Evolutionary conservation across 1,284 basidiomycete genomes (phyloP), one percentile per base, ranked within the genome.

Genomic region (Ustilago shanxiensis): DNA sequence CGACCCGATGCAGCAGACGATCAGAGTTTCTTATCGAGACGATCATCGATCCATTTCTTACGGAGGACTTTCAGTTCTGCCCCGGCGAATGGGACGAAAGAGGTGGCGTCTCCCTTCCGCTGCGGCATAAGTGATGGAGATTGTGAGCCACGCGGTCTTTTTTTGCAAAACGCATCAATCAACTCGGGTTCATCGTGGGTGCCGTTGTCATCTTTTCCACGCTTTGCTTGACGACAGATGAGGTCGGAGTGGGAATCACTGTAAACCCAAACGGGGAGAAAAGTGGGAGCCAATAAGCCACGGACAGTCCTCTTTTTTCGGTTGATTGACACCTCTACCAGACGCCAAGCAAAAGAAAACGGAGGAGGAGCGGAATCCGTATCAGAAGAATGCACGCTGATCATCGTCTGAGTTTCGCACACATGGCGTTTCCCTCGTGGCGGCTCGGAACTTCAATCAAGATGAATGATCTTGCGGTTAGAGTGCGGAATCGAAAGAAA

Each of bases 181-280:
- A n/a, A 22, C 14, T 37, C 35, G 35, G 35, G 35, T 7, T 37
- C 14, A 45, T 45, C 44, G 44, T 45, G 44, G 44, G 44, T 41
- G n/a, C n/a, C 16, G 39, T 41, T 41, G 39, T 41, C 39, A 41
- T 33, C 31, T 33, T 33, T 33, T 33, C 31, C 5, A 5, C 7
- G 3, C n/a, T 20, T 45, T 20, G n/a, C 44, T 45, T 45, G 44
- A 45, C 44, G 18, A 45, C 44, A 45, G 11, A 45, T 45, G 44
- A 45, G 16, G n/a, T 22, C 44, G 44, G 44, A 45, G 44, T 45
- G 44, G n/a, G 44, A 45, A 45, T n/a, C n/a, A n/a, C n/a, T n/a
- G n/a, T n/a, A n/a, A n/a, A n/a, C n/a, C n/a, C n/a, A n/a, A n/a
- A 11, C 31, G 31, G 5, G 6, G 31, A 33, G 11, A 37, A 37